Conservation (phyloP, 2,329 filamentous ascomycete genomes). For the Myrmaecium sp. region DNA sequence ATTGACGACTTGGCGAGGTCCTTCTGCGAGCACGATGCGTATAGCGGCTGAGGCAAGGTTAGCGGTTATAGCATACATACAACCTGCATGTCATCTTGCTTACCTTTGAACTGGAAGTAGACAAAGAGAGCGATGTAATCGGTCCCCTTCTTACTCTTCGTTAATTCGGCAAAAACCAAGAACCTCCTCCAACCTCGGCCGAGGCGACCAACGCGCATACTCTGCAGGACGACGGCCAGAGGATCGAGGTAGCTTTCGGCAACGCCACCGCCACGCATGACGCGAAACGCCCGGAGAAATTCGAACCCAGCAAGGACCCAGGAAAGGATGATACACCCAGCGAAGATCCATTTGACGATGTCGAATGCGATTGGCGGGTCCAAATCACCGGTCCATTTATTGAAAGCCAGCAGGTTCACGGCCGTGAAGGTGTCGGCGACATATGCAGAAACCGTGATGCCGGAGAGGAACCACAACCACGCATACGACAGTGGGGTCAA, state of each 20-base stretch:
- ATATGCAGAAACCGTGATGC: constrained; percentile 72
- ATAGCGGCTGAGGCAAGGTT: constrained; percentile 51
- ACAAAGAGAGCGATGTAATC: constrained; percentile 85
- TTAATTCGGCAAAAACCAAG: constrained; percentile 79
- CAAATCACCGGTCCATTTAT: constrained; percentile 75
- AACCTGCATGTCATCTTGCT: constrained; percentile 4
- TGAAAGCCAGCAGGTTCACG: constrained; percentile 75
- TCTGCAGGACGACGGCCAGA: constrained; percentile 70
- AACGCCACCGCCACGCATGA: constrained; percentile 72
- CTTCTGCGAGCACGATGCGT: constrained; percentile 76
- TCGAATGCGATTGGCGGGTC: constrained; percentile 59
- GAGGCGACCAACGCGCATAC: constrained; percentile 49
- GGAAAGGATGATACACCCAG: constrained; percentile 78
- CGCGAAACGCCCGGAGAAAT: constrained; percentile 60
- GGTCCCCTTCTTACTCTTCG: constrained; percentile 76
- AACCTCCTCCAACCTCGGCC: constrained; percentile 77
- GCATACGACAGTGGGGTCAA: constrained; percentile 63
- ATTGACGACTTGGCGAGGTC: constrained; percentile 82
- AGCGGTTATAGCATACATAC: constrained; percentile 5
- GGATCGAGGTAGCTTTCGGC: constrained; percentile 85
- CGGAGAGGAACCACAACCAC: constrained; percentile 65
- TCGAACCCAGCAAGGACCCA: constrained; percentile 69
- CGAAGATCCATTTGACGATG: constrained; percentile 89
- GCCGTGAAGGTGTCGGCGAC: constrained; percentile 85
- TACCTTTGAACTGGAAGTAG: constrained; percentile 62